Conservation (phyloP, 2,329 filamentous ascomycete species). For the Exophiala bonariae region DNA sequence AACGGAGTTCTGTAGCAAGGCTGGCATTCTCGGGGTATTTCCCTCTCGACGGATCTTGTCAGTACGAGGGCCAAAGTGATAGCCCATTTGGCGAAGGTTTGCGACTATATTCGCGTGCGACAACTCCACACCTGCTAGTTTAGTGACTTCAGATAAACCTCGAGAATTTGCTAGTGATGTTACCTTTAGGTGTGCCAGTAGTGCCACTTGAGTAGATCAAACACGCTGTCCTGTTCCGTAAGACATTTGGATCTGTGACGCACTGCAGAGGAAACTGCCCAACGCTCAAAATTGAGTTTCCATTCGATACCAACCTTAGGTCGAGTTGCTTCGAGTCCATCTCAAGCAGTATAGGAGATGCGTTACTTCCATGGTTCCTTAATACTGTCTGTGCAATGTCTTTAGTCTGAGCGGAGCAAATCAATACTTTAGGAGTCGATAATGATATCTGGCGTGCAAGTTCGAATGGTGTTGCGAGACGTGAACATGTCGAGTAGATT, state of each 20-base stretch:
- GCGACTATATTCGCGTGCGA: conserved; percentile 19
- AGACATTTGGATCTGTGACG: conserved; percentile 50
- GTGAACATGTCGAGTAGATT: conserved; percentile 57
- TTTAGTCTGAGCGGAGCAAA: conserved; percentile 52
- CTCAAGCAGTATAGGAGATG: conserved; percentile 49
- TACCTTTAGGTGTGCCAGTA: conserved; percentile 70
- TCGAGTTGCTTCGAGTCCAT: conserved; percentile 39
- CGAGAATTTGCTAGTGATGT: not conserved
- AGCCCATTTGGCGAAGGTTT: conserved; percentile 21
- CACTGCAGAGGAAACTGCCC: conserved; percentile 51
- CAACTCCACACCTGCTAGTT: conserved; percentile 13
- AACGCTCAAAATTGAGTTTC: conserved; percentile 35
- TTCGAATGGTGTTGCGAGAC: conserved; percentile 52
- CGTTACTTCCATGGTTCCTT: conserved; percentile 46
- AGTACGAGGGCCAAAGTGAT: conserved; percentile 18
- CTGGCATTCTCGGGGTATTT: conserved; percentile 18
- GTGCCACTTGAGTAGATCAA: conserved; percentile 78
- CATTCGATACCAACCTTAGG: conserved; percentile 22
- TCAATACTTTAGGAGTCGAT: conserved; percentile 43
- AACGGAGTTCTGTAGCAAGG: conserved; percentile 21
- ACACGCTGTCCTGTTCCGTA: conserved; percentile 56
- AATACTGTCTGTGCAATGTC: conserved; percentile 51
- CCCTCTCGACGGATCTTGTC: conserved; percentile 13
- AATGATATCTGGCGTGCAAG: conserved; percentile 49
- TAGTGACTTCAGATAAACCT: not conserved